Evolutionary conservation across 768 basidiomycete species (phyloP), one percentile per base, ranked within the genome.

Genomic region (Calocera viscosa): DNA sequence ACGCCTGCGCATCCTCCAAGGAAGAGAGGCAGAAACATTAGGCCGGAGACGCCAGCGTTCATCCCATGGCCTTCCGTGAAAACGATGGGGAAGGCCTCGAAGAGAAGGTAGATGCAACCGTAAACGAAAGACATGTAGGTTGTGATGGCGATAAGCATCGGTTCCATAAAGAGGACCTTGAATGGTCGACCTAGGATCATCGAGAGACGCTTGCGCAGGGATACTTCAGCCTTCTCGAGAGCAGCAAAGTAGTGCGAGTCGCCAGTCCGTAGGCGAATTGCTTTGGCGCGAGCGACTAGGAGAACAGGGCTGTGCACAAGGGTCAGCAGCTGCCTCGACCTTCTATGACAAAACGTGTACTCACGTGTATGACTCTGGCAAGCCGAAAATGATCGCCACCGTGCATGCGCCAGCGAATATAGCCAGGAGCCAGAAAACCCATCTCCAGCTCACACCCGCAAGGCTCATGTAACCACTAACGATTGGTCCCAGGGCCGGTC

Each of bases 401-500:
- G 73, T 65, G 68, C 75, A 76, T 43, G 73, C 38, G 12, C 71
- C 72, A 32, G 75, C 74, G 39, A 78, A 77, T 11, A 73, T 71
- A 28, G 74, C 72, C 11, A 77, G 66, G 16, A 77, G 71, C 77
- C 74, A 76, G 67, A 70, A 75, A 14, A 76, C 72, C 72, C 73
- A 73, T 65, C 73, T 63, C 75, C 75, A 77, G 60, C 63, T 67
- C 64, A 73, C 71, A 0, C 74, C 74, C 11, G 73, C 69, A n/a
- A 73, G 72, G 11, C 65, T 65, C 66, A 77, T 77, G 67, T 72
- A 76, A 0, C 77, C 77, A 10, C 73, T 70, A 7, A 78, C 74
- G 66, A 77, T 75, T 0, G 77, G 77, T 8, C 75, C 75, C n/a
- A 75, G 65, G 0, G 73, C 72, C 0, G 76, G 75, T 19, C 76